These are phyloP conservation scores for Solanum tarapatanum DNA, from an alignment of 257 asterid genomes.

Conservation along the genomic window DNA sequence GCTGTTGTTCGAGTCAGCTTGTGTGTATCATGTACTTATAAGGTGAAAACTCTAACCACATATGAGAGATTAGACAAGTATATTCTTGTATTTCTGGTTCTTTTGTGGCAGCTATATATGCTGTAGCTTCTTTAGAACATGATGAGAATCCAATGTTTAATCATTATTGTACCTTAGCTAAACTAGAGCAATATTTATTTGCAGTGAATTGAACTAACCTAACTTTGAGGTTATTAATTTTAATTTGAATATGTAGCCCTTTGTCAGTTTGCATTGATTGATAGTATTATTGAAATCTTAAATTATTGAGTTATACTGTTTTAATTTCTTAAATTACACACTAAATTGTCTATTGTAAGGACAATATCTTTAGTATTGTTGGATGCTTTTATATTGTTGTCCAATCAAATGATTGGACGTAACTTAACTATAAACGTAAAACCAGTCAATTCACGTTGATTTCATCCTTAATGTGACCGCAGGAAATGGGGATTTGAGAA, in stretches of 20 bases:
- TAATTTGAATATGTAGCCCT: not conserved
- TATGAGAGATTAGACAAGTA: not conserved
- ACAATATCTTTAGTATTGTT: not conserved
- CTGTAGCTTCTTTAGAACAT: not conserved
- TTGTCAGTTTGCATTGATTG: not conserved
- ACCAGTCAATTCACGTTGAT: not conserved
- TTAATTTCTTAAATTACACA: not conserved
- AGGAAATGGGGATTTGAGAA: slow-evolving; percentile 96
- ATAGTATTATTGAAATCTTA: not conserved
- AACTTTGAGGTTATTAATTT: not conserved
- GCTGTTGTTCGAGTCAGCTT: not conserved
- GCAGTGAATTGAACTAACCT: not conserved
- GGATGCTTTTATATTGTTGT: not conserved
- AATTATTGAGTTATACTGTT: not conserved
- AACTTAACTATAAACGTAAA: not conserved
- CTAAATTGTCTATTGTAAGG: not conserved
- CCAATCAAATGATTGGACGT: not conserved
- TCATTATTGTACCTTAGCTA: not conserved
- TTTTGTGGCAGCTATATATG: slow-evolving; percentile 1
- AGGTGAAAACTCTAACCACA: not conserved
- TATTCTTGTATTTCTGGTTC: not conserved
- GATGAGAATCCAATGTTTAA: not conserved
- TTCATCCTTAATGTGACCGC: not conserved
- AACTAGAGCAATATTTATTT: not conserved
- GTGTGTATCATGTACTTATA: rapidly evolving